These are phyloP conservation scores for Aureobasidium mangrovei DNA, from an alignment of 2,329 filamentous ascomycete genomes.

Conservation along the genomic window DNA sequence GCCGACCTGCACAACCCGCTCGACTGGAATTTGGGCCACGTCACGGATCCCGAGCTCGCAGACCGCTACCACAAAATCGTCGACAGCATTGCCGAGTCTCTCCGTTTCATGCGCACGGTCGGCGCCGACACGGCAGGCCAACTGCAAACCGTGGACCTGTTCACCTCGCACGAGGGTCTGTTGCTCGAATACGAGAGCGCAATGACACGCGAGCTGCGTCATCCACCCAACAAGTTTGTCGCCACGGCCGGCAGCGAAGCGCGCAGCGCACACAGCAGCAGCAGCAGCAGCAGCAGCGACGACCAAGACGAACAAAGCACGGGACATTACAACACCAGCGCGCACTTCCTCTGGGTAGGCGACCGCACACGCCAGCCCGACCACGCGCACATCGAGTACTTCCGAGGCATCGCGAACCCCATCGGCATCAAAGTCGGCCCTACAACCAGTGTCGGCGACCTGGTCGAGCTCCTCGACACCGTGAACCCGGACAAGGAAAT, in stretches of 20 bases:
- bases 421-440: conserved; percentile 96
- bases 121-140: conserved; percentile 78
- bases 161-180: conserved; percentile 89
- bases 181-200: conserved; percentile 90
- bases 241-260: conserved; percentile 15
- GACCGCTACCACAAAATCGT: conserved; percentile 81
- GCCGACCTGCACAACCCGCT: conserved; percentile 89
- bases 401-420: conserved; percentile 90
- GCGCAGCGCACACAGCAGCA: conserved; percentile 15
- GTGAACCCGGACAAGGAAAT: conserved; percentile 76
- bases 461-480: conserved; percentile 69
- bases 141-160: conserved; percentile 87
- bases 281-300: conserved; percentile 19
- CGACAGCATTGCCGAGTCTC: conserved; percentile 74
- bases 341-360: conserved; percentile 97
- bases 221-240: conserved; percentile 42
- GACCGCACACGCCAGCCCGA: conserved; percentile 91
- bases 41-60: conserved; percentile 73
- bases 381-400: conserved; percentile 93
- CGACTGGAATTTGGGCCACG: conserved; percentile 91
- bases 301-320: conserved; percentile 28
- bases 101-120: conserved; percentile 90
- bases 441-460: conserved; percentile 65
- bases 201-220: conserved; percentile 66
- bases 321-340: conserved; percentile 86